Evolutionary conservation across 805 yeast species (phyloP).

Genomic region (Pichia thaimueangensis): DNA sequence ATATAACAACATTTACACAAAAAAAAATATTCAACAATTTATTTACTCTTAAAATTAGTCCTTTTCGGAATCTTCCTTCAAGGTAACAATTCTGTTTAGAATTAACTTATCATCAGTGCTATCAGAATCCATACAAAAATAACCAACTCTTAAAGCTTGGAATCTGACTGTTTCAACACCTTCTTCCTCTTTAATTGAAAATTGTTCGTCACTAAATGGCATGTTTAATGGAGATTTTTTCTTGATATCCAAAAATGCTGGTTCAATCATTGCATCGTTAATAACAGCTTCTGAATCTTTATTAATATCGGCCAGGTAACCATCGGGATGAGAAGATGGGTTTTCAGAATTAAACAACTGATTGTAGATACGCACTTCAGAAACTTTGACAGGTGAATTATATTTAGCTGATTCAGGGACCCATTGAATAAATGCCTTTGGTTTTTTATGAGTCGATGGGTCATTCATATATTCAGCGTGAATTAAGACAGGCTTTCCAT

Average conservation of each 20-base stretch:
- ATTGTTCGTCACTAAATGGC: slow-evolving; percentile 50
- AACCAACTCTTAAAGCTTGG: slow-evolving; percentile 97
- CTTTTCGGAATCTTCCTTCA: slow-evolving; percentile 73
- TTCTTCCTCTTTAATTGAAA: slow-evolving; percentile 64
- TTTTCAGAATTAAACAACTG: slow-evolving; percentile 87
- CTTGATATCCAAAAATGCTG: slow-evolving; percentile 63
- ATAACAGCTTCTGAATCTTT: slow-evolving; percentile 67
- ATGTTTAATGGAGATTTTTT: slow-evolving; percentile 71
- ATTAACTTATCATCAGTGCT: slow-evolving; percentile 54
- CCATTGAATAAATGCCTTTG: slow-evolving; percentile 98
- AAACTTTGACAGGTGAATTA: slow-evolving; percentile 55
- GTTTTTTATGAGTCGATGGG: slow-evolving; percentile 52
- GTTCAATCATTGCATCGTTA: slow-evolving; percentile 67
- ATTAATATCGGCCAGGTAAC: slow-evolving; percentile 79
- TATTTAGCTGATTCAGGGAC: slow-evolving; percentile 63
- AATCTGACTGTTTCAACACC: slow-evolving; percentile 83
- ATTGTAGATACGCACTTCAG: slow-evolving; percentile 81
- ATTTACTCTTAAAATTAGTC: too few relatives aligned
- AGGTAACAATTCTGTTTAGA: slow-evolving; percentile 85
- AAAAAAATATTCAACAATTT: too few relatives aligned
- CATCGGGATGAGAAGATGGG: slow-evolving; percentile 83
- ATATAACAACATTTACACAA: too few relatives aligned
- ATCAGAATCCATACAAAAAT: slow-evolving; percentile 86
- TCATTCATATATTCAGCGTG: slow-evolving; percentile 77
- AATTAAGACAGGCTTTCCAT: slow-evolving; percentile 62